Evolutionary conservation across 495 filamentous ascomycete species (phyloP), one percentile per base, ranked within the genome.

Genomic region (Tirmania nivea): DNA sequence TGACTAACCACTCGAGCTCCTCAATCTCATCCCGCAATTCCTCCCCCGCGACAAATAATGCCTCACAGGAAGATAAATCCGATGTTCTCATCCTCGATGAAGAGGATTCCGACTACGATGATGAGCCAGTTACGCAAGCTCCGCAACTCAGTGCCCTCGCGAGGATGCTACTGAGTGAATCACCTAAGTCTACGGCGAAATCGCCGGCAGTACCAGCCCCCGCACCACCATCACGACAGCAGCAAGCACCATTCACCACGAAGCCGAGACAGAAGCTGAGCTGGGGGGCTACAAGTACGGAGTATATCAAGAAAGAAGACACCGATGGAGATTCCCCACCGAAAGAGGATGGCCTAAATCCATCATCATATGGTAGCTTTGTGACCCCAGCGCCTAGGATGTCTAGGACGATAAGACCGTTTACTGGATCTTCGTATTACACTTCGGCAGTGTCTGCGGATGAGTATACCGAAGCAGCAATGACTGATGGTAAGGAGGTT

Each of bases 81-180:
- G 59, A 62, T 47, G 54, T 60, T 20, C 53, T 55, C 34, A 56
- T 57, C 9, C 48, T 49, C 48, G 50, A 63, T 48, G 57, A 59
- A 17, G 60, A 63, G 7, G 61, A 64, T n/a, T 58, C 60, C 39
- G 58, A 54, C 3, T 45, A 45, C 39, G 12, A 45, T 19, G 39
- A 45, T 19, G 39, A 45, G 39, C 39, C 39, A 14, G 39, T 45
- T 16, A 57, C 55, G 31, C 63, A 59, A 34, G 61, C 61, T 25
- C 61, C 62, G 16, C 62, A 64, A 42, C 51, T 64, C 17, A 64
- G 61, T 51, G 61, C 55, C 31, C 54, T 64, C 42, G 62, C 62
- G 37, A 54, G 52, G n/a, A 64, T 64, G 61, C 56, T 64, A 39
- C 54, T 64, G 8, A 55, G 60, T 19, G 61, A 63, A 34, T 63